Conservation (phyloP, 805 yeast species). For the Clavispora vitiphila region DNA sequence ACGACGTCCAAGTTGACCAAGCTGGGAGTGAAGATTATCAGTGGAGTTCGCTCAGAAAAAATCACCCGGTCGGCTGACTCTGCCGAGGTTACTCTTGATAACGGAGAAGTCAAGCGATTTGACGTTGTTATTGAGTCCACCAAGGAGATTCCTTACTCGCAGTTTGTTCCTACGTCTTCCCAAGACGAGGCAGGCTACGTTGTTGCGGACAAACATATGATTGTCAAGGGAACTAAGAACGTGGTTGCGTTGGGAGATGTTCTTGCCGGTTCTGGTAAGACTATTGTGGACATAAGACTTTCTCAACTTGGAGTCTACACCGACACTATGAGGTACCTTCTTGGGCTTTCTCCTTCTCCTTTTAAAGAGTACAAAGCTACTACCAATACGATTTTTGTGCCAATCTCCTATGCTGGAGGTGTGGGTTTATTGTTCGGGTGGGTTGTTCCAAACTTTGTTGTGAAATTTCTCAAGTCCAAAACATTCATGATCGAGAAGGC, state of each 20-base stretch:
- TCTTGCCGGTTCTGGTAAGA: constrained; percentile 16
- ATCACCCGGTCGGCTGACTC: constrained; percentile 16
- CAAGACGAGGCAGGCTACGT: constrained; percentile 26
- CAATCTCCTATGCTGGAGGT: constrained; percentile 33
- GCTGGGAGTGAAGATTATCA: constrained; percentile 13
- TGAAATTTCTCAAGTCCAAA: constrained; percentile 21
- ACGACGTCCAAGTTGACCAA: constrained; percentile 8
- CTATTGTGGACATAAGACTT: constrained; percentile 23
- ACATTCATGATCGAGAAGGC: constrained; percentile 24
- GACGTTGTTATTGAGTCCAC: constrained; percentile 28
- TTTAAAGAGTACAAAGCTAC: constrained; percentile 4
- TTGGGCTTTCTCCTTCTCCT: neutral
- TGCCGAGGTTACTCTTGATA: constrained; percentile 11
- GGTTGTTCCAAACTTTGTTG: constrained; percentile 25
- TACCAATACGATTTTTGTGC: constrained; percentile 19
- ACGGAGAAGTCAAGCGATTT: constrained; percentile 15
- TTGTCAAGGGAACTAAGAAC: constrained; percentile 19
- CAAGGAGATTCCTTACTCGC: constrained; percentile 27
- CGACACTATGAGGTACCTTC: constrained; percentile 6
- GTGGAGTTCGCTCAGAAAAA: constrained; percentile 2
- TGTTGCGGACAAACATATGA: constrained; percentile 21
- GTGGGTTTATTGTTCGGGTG: constrained; percentile 29
- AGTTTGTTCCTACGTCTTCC: constrained; percentile 21
- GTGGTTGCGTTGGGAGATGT: constrained; percentile 36
- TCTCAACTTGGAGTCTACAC: constrained; percentile 17